Evolutionary conservation across 495 filamentous ascomycete species (phyloP).

Genomic region (Talaromyces thailandensis): DNA sequence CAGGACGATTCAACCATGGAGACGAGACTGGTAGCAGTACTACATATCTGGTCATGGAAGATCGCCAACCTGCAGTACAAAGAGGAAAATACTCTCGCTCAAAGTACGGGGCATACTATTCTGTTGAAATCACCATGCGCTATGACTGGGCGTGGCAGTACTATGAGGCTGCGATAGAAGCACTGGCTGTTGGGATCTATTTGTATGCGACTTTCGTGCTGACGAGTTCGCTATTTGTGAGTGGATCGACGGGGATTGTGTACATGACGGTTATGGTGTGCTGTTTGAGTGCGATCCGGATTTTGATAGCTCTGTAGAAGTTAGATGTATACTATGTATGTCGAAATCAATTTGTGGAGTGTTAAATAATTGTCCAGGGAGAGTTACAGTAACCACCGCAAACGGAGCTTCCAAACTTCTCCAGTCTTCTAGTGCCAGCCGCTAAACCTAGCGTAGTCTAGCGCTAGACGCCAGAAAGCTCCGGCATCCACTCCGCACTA

Average conservation of each 20-base stretch:
- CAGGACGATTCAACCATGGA: background rate
- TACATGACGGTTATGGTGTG: conserved; percentile 2
- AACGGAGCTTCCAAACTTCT: background rate
- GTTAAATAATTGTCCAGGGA: background rate
- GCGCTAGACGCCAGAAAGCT: background rate
- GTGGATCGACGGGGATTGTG: background rate
- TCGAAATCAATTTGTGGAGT: background rate
- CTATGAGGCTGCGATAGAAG: background rate
- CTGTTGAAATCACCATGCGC: background rate
- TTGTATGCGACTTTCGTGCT: conserved; percentile 1
- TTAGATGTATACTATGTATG: background rate
- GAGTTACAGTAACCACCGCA: too few species aligned
- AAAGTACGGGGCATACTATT: background rate
- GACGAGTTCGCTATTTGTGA: conserved; percentile 1
- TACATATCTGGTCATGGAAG: background rate
- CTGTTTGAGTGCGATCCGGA: background rate
- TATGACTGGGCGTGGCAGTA: conserved; percentile 1
- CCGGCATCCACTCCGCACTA: conserved; percentile 3
- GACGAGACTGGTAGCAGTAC: background rate
- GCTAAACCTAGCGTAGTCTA: background rate
- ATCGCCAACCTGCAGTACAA: background rate
- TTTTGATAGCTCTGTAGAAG: background rate
- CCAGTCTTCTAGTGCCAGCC: background rate
- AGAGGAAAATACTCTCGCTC: background rate
- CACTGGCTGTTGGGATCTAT: background rate